Evolutionary conservation across 768 basidiomycete species (phyloP).

Genomic region (Psilocybe subaeruginosa): DNA sequence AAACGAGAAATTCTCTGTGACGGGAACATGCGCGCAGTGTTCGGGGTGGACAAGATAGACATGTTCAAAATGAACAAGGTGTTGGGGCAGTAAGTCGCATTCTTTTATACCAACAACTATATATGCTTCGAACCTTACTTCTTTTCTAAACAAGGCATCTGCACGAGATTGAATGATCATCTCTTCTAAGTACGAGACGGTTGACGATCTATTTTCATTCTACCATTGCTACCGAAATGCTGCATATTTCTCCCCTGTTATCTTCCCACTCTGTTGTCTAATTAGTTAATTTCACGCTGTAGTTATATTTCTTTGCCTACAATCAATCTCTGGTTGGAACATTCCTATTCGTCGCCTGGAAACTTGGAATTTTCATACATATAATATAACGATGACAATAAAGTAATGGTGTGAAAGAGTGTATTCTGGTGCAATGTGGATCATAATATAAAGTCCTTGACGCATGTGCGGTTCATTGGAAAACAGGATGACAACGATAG

Average conservation of each 20-base stretch:
- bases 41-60: constrained; percentile 80
- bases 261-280: constrained; percentile 9
- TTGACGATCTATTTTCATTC: constrained; percentile 7
- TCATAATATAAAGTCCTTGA: background rate
- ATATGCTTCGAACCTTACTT: constrained; percentile 1
- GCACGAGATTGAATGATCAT: constrained; percentile 27
- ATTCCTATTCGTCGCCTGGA: background rate
- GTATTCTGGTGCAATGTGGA: background rate
- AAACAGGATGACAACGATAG: background rate
- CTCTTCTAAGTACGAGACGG: background rate
- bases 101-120: background rate
- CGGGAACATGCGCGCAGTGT: constrained; percentile 67
- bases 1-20: constrained; percentile 89
- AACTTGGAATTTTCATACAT: background rate
- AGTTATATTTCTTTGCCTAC: constrained; percentile 18
- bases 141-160: constrained; percentile 21
- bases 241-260: constrained; percentile 11
- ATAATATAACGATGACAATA: too few species aligned
- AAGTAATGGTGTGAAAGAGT: background rate
- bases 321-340: constrained; percentile 2
- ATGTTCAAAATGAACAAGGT: constrained; percentile 98
- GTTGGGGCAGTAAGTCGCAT: constrained; percentile 64
- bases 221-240: constrained; percentile 6
- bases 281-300: constrained; percentile 16
- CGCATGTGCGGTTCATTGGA: background rate